Percentiles rank a stretch among this genome's conserved stretches.
Conservation (phyloP, 163 green algal species). For the Scenedesmus sp. region DNA sequence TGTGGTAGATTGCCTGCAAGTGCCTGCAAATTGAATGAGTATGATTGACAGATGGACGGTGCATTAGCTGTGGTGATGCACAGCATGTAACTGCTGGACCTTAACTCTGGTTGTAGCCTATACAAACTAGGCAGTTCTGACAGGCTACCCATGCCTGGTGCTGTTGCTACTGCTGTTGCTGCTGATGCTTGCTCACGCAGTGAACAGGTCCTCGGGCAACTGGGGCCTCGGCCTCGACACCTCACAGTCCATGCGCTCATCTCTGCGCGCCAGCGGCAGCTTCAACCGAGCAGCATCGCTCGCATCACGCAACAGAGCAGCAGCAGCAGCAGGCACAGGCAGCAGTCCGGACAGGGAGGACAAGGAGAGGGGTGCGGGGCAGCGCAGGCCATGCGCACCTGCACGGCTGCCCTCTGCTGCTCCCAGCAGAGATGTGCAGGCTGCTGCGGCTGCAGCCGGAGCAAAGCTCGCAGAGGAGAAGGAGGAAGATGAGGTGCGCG, state of each 20-base stretch:
- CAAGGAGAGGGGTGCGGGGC: not conserved
- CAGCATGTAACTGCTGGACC: not conserved
- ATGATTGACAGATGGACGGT: not conserved
- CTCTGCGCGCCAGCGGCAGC: conserved; percentile 43
- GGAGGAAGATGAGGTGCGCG: conserved; percentile 32
- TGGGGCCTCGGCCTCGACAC: conserved; percentile 30
- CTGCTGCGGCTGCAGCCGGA: not conserved
- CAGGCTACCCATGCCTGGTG: not conserved
- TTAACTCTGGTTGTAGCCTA: no score
- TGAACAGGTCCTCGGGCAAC: conserved; percentile 49
- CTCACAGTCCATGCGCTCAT: conserved; percentile 29
- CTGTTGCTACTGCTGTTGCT: not conserved
- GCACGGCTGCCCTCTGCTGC: conserved; percentile 17
- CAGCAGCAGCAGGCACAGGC: not conserved
- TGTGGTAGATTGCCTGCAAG: not conserved
- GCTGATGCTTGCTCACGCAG: conserved; percentile 10
- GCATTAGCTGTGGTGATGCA: not conserved
- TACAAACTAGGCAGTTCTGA: not conserved
- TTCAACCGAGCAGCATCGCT: conserved; percentile 33
- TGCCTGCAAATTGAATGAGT: not conserved
- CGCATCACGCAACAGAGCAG: not conserved
- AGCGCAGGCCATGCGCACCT: conserved; percentile 37
- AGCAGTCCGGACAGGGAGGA: conserved; percentile 32
- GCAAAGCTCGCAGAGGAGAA: conserved; percentile 12
- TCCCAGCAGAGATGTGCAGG: not conserved